A percentile compares a stretch with the other conserved stretches of the same genome.
phyloP scores from a whole-genome alignment of 495 filamentous ascomycete genomes.

The Lichenothelia convexa region DNA sequence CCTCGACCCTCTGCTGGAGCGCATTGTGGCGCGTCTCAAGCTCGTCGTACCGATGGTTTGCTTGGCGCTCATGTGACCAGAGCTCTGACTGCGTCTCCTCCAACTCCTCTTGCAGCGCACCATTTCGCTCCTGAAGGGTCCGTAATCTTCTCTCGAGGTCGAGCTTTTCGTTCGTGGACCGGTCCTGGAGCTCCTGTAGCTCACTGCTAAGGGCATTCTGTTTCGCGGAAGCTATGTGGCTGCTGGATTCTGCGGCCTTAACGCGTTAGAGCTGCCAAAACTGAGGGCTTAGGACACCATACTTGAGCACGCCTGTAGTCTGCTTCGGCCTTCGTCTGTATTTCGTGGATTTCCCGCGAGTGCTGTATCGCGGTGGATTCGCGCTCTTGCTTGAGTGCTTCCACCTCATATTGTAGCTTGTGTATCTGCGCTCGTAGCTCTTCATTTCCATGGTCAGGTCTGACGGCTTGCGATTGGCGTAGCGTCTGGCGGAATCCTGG shows the following conservation, averaged over 20 bases:
- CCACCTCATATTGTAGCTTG: conserved; percentile 49
- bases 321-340: conserved; percentile 55
- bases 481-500: conserved; percentile 21
- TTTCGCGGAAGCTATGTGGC: conserved; percentile 46
- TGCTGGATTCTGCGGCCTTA: conserved; percentile 47
- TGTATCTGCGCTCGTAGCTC: conserved; percentile 49
- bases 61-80: conserved; percentile 49
- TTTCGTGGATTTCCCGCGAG: conserved; percentile 65
- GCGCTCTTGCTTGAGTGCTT: conserved; percentile 67
- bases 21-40: conserved; percentile 50
- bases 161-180: conserved; percentile 43
- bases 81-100: conserved; percentile 56
- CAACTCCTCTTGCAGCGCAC: conserved; percentile 53
- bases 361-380: conserved; percentile 57
- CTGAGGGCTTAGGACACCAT: conserved; percentile 10
- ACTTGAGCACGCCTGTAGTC: conserved; percentile 69
- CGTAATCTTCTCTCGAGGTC: conserved; percentile 55
- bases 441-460: conserved; percentile 33
- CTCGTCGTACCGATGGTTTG: conserved; percentile 50
- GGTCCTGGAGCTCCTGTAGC: conserved; percentile 49
- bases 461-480: conserved; percentile 18
- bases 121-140: conserved; percentile 51
- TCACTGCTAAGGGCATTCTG: conserved; percentile 54
- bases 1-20: conserved; percentile 47
- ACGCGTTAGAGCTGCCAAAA: neutral